Percentiles rank a stretch among this genome's conserved stretches.
phyloP scores from a whole-genome alignment of 164 flowering plant genomes.

The Aristolochia fimbriata region DNA sequence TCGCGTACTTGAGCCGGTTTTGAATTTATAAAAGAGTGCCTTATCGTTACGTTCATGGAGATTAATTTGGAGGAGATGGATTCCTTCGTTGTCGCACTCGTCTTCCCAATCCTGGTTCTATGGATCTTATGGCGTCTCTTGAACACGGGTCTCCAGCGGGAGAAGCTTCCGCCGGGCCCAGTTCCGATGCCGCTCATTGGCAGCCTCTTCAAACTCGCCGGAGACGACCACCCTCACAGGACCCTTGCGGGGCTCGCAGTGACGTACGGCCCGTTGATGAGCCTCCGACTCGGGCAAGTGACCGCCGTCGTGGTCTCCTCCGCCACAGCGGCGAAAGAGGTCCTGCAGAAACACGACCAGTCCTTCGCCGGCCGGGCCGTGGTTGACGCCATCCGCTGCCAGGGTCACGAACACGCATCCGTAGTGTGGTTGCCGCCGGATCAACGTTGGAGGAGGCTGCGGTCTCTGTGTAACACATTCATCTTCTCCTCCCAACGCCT shows the following conservation, averaged over 20 bases:
- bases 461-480: background rate
- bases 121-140: too few species aligned
- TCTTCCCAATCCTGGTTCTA: too few species aligned
- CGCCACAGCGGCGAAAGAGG: conserved; percentile 1
- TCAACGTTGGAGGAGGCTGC: background rate
- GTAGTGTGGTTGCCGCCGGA: background rate
- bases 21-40: too few species aligned
- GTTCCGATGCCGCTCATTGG: conserved; percentile 1
- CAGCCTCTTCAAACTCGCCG: background rate
- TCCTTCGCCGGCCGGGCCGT: conserved; percentile 1
- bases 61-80: too few species aligned
- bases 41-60: too few species aligned
- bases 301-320: conserved; percentile 8
- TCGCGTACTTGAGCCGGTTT: too few species aligned
- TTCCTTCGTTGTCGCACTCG: too few species aligned
- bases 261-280: conserved; percentile 2
- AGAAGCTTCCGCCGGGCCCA: conserved; percentile 5
- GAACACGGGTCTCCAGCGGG: background rate
- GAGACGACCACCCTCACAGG: background rate
- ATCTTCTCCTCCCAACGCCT: conserved; percentile 1
- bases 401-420: background rate
- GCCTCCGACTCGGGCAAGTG: conserved; percentile 1
- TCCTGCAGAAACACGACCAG: conserved; percentile 1
- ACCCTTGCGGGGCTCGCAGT: background rate
- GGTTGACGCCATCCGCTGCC: background rate